Base-by-base conservation (phyloP, 2,329 filamentous ascomycete genomes). In the Aspergillus ibericus region DNA sequence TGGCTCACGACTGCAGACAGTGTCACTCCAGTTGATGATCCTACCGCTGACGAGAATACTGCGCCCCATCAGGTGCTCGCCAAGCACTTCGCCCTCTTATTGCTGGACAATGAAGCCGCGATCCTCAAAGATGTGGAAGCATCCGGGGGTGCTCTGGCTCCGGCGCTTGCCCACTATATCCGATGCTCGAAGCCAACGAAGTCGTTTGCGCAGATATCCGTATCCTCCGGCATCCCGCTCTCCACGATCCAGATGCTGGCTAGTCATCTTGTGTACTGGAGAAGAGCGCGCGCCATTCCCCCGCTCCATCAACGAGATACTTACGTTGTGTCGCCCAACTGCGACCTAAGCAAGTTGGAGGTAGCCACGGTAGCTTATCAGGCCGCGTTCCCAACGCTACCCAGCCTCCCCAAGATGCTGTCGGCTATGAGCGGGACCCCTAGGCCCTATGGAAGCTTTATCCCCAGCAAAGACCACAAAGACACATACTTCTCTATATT, bases 251-350 rank as follows among this genome's bases (percentile, higher is more conserved):
- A 93, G 63, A 88, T 91, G 66, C 90, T 96, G 62, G 92, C 93
- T 9, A 90, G 91, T 58, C 95, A 98, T 77, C 88, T 99, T 62
- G 92, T 98, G 61, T 96, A 96, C 77, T 98, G 93, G 93, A 88
- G 95, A 22, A 89, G 93, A 58, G 95, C 93, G 48, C 90, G 96
- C 60, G 89, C 93, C 15, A 93, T 98, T 40, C 90, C 92, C 4
- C 95, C 95, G 0, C 84, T 99, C 5, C 92, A 97, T 70, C 89
- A 90, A 44, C 85, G 93, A 49, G 93, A 98, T 72, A 89, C 88
- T 10, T 99, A 98, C 74, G 89, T 98, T 34, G 85, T 97, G 27
- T 96, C 91, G 1, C 93, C 93, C 0, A 96, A 96, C 72, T 92
- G 92, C 61, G 89, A 96, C 68, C 84, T 92, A 67, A 80, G 83